Percentiles rank a stretch among this genome's conserved stretches.
phyloP scores from a whole-genome alignment of 768 basidiomycete genomes.

The Termitomyces sp. region DNA sequence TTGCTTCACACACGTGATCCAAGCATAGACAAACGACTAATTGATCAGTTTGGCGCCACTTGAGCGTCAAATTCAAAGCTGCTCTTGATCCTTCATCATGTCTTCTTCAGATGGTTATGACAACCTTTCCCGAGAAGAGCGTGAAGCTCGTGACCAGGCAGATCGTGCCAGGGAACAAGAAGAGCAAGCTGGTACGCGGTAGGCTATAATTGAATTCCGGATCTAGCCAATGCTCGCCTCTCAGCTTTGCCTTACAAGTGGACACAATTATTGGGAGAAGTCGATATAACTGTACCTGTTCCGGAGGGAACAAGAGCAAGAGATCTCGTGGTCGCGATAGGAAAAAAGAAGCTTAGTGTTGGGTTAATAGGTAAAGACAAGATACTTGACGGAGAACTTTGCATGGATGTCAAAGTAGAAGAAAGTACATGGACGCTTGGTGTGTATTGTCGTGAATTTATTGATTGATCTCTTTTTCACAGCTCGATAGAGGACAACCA shows the following conservation, averaged over 20 bases:
- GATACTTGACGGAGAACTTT: constrained; percentile 86
- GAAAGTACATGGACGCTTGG: constrained; percentile 97
- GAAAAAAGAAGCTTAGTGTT: constrained; percentile 79
- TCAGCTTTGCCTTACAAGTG: constrained; percentile 86
- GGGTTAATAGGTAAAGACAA: constrained; percentile 82
- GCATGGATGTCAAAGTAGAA: constrained; percentile 90
- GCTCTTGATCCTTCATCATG: constrained; percentile 15
- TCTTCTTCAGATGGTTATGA: constrained; percentile 55
- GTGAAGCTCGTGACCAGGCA: constrained; percentile 63
- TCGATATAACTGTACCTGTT: constrained; percentile 79
- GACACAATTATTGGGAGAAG: constrained; percentile 85
- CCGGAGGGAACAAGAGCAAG: constrained; percentile 82
- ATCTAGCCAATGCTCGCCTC: constrained; percentile 18
- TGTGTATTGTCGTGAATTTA: constrained; percentile 32
- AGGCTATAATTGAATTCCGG: constrained; percentile 9
- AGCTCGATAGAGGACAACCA: constrained; percentile 65
- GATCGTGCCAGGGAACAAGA: constrained; percentile 62
- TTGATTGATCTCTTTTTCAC: not conserved
- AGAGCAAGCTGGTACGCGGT: constrained; percentile 78
- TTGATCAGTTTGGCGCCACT: constrained; percentile 1
- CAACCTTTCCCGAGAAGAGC: constrained; percentile 70
- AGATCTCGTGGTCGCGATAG: constrained; percentile 67
- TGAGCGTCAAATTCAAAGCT: not conserved
- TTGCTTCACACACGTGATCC: constrained; percentile 6
- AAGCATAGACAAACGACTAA: constrained; percentile 6